phyloP scores from a whole-genome alignment of 1,284 basidiomycete species.

The Tilletia horrida region DNA sequence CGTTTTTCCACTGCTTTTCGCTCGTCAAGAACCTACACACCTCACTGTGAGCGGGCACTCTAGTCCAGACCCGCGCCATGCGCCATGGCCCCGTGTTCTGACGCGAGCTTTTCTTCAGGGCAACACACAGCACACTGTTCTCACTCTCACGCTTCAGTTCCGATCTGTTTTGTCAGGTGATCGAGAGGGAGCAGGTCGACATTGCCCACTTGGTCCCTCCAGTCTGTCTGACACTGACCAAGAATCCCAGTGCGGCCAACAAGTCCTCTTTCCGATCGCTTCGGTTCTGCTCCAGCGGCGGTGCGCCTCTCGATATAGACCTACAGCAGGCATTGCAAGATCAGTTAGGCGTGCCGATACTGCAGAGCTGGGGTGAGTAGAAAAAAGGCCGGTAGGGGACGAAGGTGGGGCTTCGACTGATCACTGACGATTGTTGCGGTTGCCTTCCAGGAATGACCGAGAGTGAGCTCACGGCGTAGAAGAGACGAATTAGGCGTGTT shows the following conservation, averaged over 20 bases:
- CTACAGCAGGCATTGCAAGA: neutral
- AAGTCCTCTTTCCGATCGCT: slow-evolving; percentile 5
- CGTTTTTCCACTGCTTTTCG: slow-evolving; percentile 12
- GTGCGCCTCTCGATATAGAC: neutral
- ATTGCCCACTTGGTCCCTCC: slow-evolving; percentile 1
- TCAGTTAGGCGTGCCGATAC: neutral
- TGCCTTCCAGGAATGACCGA: neutral
- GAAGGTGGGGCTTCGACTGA: too few relatives aligned
- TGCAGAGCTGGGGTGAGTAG: slow-evolving; percentile 5
- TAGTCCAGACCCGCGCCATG: too few relatives aligned
- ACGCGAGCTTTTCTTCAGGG: neutral
- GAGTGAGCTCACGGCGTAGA: neutral
- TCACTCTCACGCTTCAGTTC: neutral
- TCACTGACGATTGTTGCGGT: too few relatives aligned
- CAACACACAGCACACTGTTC: neutral
- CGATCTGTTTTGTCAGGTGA: neutral
- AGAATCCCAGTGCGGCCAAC: neutral
- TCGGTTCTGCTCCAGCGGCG: slow-evolving; percentile 1
- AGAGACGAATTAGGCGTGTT: too few relatives aligned
- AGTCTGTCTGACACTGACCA: neutral
- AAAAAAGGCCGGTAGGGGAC: neutral
- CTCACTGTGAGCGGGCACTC: neutral
- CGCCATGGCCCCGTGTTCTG: too few relatives aligned
- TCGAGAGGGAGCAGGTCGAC: neutral
- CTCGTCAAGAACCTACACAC: slow-evolving; percentile 10